Percentiles rank a stretch among this genome's conserved stretches.
These are phyloP conservation scores for Breynia disticha DNA, from an alignment of 441 rosid species.

Conservation along the genomic window DNA sequence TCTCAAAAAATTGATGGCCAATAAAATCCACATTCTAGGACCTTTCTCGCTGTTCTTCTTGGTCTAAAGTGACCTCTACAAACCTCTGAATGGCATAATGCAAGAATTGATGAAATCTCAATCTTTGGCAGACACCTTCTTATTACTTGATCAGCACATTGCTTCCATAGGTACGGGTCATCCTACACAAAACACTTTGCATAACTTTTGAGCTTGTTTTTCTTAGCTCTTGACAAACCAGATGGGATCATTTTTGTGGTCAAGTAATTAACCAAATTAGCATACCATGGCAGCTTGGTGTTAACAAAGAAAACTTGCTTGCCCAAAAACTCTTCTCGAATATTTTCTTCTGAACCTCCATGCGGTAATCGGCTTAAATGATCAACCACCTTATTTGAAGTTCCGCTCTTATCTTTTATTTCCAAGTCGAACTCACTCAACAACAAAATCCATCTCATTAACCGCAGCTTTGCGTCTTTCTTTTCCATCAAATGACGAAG, in stretches of 20 bases:
- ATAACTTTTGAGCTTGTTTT: slow-evolving; percentile 1
- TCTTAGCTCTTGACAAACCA: neutral
- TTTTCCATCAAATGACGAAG: neutral
- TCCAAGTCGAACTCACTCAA: neutral
- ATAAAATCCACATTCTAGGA: neutral
- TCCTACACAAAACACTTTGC: neutral
- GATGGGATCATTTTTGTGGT: neutral
- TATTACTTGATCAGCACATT: neutral
- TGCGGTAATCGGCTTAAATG: neutral
- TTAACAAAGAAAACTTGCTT: neutral
- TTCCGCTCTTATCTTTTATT: neutral
- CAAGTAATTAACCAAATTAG: neutral
- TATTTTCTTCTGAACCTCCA: neutral
- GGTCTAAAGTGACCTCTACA: neutral
- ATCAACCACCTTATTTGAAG: neutral
- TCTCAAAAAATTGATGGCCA: neutral
- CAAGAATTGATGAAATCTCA: neutral
- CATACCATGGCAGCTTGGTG: neutral
- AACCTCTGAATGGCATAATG: neutral
- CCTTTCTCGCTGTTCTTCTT: neutral
- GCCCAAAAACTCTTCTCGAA: neutral
- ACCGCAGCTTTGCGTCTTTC: neutral
- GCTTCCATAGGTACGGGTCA: neutral
- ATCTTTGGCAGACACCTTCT: neutral
- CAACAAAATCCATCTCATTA: neutral